These are phyloP conservation scores for Wickerhamomyces sp. DNA, from an alignment of 1,139 yeast species.

Conservation along the genomic window DNA sequence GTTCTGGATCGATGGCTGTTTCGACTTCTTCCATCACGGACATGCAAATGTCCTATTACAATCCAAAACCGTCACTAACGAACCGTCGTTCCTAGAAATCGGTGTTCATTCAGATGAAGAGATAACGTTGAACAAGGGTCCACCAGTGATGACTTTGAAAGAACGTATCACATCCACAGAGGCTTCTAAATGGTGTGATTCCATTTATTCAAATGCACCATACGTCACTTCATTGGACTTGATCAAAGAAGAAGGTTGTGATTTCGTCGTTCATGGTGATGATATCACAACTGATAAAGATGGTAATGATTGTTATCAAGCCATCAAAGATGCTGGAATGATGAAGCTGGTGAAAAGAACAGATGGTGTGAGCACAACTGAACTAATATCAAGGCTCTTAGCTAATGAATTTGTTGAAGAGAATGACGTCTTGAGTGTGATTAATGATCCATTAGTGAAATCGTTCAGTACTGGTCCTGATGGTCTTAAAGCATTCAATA, in stretches of 20 bases:
- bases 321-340: slow-evolving; percentile 78
- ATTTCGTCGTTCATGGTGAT: slow-evolving; percentile 94
- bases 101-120: slow-evolving; percentile 95
- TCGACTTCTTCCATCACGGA: slow-evolving; percentile 96
- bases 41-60: slow-evolving; percentile 97
- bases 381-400: slow-evolving; percentile 87
- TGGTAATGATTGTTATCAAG: slow-evolving; percentile 88
- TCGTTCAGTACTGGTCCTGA: slow-evolving; percentile 63
- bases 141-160: slow-evolving; percentile 80
- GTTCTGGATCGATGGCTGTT: slow-evolving; percentile 97
- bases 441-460: slow-evolving; percentile 34
- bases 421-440: slow-evolving; percentile 14
- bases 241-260: slow-evolving; percentile 66
- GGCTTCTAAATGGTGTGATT: slow-evolving; percentile 87
- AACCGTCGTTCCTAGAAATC: slow-evolving; percentile 51
- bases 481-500: slow-evolving; percentile 58
- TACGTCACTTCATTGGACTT: slow-evolving; percentile 88
- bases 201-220: slow-evolving; percentile 75
- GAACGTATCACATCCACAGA: slow-evolving; percentile 82
- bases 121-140: slow-evolving; percentile 78
- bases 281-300: slow-evolving; percentile 95
- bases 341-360: slow-evolving; percentile 89
- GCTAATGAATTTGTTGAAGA: slow-evolving; percentile 56
- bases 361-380: slow-evolving; percentile 91
- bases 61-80: slow-evolving; percentile 43